Conservation (phyloP, 768 basidiomycete species). For the Mycena rebaudengoi region DNA sequence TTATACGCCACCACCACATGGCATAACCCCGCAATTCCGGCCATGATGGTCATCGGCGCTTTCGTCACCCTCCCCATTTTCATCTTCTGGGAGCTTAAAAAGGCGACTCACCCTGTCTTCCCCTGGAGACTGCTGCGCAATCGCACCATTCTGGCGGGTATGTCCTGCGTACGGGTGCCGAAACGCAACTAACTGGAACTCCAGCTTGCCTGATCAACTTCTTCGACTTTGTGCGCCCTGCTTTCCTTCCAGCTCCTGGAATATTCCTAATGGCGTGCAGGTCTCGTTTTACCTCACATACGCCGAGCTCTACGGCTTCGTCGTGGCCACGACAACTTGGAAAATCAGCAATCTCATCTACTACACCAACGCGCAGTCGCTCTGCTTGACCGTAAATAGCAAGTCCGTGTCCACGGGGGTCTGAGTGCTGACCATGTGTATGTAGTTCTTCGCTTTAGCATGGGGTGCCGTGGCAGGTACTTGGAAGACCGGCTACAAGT, state of each 20-base stretch:
- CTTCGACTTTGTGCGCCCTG: slow-evolving; percentile 49
- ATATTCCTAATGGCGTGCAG: slow-evolving; percentile 22
- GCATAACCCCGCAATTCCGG: slow-evolving; percentile 39
- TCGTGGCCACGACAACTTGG: slow-evolving; percentile 38
- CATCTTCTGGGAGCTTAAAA: slow-evolving; percentile 44
- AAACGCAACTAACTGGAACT: neutral
- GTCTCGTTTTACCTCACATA: slow-evolving; percentile 59
- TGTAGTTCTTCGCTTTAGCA: slow-evolving; percentile 59
- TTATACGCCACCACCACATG: slow-evolving; percentile 25
- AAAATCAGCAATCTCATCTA: slow-evolving; percentile 23
- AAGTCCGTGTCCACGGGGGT: too few species aligned
- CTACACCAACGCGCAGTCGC: slow-evolving; percentile 27
- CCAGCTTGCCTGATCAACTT: slow-evolving; percentile 56
- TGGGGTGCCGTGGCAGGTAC: slow-evolving; percentile 53
- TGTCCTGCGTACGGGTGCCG: neutral
- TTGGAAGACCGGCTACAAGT: slow-evolving; percentile 38
- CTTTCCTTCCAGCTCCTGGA: neutral
- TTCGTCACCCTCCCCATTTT: slow-evolving; percentile 41
- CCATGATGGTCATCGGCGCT: slow-evolving; percentile 44
- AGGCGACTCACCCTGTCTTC: slow-evolving; percentile 55
- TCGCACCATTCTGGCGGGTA: slow-evolving; percentile 52
- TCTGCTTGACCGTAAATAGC: slow-evolving; percentile 21
- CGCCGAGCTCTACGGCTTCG: slow-evolving; percentile 64
- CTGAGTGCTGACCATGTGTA: neutral
- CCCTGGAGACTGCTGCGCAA: slow-evolving; percentile 57